A percentile compares a stretch with the other conserved stretches of the same genome.
These are phyloP conservation scores for Fusarium mexicanum DNA, from an alignment of 2,329 filamentous ascomycete species.

Conservation along the genomic window DNA sequence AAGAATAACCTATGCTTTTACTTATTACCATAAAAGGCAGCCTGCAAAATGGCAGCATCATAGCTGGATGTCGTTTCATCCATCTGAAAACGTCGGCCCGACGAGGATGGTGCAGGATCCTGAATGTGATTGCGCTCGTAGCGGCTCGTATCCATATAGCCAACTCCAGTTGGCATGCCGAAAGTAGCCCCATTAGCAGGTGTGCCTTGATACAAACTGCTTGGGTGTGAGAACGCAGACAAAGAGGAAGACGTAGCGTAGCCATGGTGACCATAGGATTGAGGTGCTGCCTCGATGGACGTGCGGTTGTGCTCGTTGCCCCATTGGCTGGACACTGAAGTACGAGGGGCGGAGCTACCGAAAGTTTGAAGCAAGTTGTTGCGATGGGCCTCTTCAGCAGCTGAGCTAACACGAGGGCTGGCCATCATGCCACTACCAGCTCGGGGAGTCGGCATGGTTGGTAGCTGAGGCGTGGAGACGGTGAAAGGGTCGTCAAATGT, in stretches of 20 bases:
- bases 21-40: conserved; percentile 46
- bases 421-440: conserved; percentile 28
- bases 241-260: conserved; percentile 44
- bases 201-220: conserved; percentile 62
- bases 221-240: conserved; percentile 58
- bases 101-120: conserved; percentile 27
- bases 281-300: conserved; percentile 25
- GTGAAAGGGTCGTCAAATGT: conserved; percentile 47
- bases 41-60: conserved; percentile 49
- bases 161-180: conserved; percentile 20
- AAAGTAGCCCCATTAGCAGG: conserved; percentile 46
- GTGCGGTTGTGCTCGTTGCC: conserved; percentile 37
- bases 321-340: conserved; percentile 47
- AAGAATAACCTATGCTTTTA: conserved; percentile 10
- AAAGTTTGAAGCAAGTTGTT: conserved; percentile 51
- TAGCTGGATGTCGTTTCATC: conserved; percentile 49
- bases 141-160: conserved; percentile 22
- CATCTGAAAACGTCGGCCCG: conserved; percentile 44
- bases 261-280: conserved; percentile 32
- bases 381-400: conserved; percentile 46
- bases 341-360: conserved; percentile 40
- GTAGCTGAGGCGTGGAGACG: conserved; percentile 40
- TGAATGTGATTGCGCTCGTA: conserved; percentile 27
- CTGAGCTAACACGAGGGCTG: conserved; percentile 30
- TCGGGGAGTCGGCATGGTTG: conserved; percentile 10